Percentiles rank a stretch among this genome's conserved stretches.
Evolutionary conservation across 345 rosid species (phyloP).

Genomic region (Eucalyptus tenuipes): DNA sequence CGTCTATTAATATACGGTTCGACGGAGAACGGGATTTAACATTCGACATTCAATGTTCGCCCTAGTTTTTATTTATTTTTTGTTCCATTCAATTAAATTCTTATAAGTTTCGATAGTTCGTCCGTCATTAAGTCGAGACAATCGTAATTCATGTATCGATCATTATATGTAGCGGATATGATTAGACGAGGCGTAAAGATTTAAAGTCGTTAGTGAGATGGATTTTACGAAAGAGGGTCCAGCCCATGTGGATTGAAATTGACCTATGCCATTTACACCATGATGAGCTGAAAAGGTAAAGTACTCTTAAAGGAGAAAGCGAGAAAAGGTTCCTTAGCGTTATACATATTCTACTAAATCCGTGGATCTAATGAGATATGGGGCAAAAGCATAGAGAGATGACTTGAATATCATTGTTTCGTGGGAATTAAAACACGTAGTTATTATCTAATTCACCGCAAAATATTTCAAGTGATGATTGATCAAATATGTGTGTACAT

Average conservation of each 20-base stretch:
- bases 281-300: background rate
- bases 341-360: background rate
- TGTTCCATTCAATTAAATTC: background rate
- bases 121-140: background rate
- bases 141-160: fast-evolving
- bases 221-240: fast-evolving
- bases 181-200: fast-evolving
- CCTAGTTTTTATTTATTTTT: no score
- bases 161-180: fast-evolving
- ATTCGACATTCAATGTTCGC: background rate
- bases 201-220: fast-evolving
- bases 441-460: background rate
- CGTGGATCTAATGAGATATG: fast-evolving
- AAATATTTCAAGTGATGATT: background rate
- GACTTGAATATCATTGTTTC: background rate
- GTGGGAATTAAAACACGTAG: background rate
- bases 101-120: background rate
- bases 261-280: background rate
- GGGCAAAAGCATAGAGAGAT: background rate
- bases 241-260: fast-evolving
- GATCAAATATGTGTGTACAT: background rate
- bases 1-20: background rate
- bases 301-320: fast-evolving
- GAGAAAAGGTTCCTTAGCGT: background rate
- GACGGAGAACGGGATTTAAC: background rate